A percentile compares a stretch with the other conserved stretches of the same genome.
Conservation (phyloP, 345 rosid species). For the Camelina hispida region DNA sequence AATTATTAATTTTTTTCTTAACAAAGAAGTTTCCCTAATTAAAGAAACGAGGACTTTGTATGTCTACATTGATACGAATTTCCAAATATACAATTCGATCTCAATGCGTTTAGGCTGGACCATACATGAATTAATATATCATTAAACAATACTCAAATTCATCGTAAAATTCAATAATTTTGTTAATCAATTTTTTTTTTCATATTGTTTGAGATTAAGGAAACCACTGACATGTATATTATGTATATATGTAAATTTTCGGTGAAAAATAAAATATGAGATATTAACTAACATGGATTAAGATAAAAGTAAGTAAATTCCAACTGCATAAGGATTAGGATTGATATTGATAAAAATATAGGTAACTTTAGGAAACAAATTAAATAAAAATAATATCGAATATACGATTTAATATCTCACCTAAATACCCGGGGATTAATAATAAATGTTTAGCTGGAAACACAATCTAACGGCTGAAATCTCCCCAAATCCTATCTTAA, state of each 20-base stretch:
- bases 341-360: constrained; percentile 9
- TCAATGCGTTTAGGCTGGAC: not conserved
- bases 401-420: not conserved
- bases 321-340: constrained; percentile 4
- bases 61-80: not conserved
- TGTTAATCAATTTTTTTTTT: too few species aligned
- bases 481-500: not conserved
- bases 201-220: too few species aligned
- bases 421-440: constrained; percentile 7
- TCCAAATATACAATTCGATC: not conserved
- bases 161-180: not conserved
- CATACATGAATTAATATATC: too few species aligned
- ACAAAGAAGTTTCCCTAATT: not conserved
- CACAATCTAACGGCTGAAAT: constrained; percentile 38
- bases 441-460: constrained; percentile 33
- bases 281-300: not conserved
- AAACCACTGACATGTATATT: not conserved
- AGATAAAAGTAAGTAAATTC: constrained; percentile 20
- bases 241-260: not conserved
- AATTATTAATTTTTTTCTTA: too few species aligned
- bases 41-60: not conserved
- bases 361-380: not conserved
- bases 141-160: not conserved
- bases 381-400: not conserved
- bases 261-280: not conserved